Evolutionary conservation across 2,329 filamentous ascomycete genomes (phyloP).

Genomic region (Aspergillus thermomutatus): DNA sequence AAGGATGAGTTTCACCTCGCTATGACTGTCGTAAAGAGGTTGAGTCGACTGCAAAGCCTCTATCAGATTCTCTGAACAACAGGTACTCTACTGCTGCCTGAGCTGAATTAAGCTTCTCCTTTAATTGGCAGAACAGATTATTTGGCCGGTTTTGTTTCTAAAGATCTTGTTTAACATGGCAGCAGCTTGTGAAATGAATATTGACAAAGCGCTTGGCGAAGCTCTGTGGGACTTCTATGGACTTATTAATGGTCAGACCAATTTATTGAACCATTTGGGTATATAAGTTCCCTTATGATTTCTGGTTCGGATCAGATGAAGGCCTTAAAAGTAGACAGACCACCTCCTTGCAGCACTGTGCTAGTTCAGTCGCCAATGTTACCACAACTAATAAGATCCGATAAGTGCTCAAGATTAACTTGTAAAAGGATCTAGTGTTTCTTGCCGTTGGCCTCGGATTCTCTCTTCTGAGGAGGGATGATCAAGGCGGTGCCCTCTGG

Average conservation of each 20-base stretch:
- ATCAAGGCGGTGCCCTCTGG: constrained; percentile 50
- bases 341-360: no score
- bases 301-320: constrained; percentile 32
- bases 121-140: constrained; percentile 33
- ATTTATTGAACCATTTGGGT: constrained; percentile 41
- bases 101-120: constrained; percentile 20
- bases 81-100: constrained; percentile 31
- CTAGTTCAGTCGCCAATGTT: no score
- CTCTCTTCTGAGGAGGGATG: constrained; percentile 48
- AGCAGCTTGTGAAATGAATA: constrained; percentile 55
- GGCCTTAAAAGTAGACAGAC: constrained; percentile 38
- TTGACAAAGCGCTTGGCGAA: constrained; percentile 41
- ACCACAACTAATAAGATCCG: no score
- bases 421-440: constrained; percentile 57
- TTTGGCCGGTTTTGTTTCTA: constrained; percentile 22
- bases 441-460: constrained; percentile 22
- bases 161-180: constrained; percentile 23
- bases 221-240: constrained; percentile 39
- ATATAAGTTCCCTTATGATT: constrained; percentile 31
- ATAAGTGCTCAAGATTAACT: no score
- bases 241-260: constrained; percentile 41
- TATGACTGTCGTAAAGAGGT: constrained; percentile 27
- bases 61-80: constrained; percentile 27
- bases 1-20: constrained; percentile 30
- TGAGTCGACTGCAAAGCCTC: constrained; percentile 8